Evolutionary conservation across 2,329 filamentous ascomycete species (phyloP).

Genomic region (Arthroderma sp.): DNA sequence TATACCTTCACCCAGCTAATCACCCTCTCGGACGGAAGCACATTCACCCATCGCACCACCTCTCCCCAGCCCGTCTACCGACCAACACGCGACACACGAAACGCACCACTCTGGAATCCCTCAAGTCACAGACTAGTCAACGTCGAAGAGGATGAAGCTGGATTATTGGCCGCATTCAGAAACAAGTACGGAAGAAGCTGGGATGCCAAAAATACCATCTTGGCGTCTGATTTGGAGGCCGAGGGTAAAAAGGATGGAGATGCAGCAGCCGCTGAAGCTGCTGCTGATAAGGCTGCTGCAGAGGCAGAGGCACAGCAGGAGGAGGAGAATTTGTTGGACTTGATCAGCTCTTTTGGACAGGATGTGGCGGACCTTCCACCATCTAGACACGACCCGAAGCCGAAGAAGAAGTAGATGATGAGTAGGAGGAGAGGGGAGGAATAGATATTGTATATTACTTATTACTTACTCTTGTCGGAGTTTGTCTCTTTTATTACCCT

Average conservation of each 20-base stretch:
- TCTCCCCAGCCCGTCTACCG: slow-evolving; percentile 45
- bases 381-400: slow-evolving; percentile 12
- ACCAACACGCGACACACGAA: slow-evolving; percentile 70
- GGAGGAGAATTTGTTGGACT: slow-evolving; percentile 42
- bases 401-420: slow-evolving; percentile 22
- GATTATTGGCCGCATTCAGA: slow-evolving; percentile 74
- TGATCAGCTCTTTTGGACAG: slow-evolving; percentile 41
- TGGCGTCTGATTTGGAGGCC: slow-evolving; percentile 17
- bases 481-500: too few relatives aligned
- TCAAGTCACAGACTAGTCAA: slow-evolving; percentile 66
- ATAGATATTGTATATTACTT: too few relatives aligned
- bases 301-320: slow-evolving; percentile 31
- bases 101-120: slow-evolving; percentile 85
- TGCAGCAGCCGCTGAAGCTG: slow-evolving; percentile 14
- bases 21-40: slow-evolving; percentile 79
- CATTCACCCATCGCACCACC: slow-evolving; percentile 46
- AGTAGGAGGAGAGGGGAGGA: not conserved
- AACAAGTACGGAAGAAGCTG: slow-evolving; percentile 71
- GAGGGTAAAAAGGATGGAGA: slow-evolving; percentile 5
- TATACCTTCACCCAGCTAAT: slow-evolving; percentile 97
- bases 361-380: slow-evolving; percentile 14
- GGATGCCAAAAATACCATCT: slow-evolving; percentile 44
- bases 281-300: slow-evolving; percentile 15
- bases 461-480: too few relatives aligned
- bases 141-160: slow-evolving; percentile 90